Evolutionary conservation across 805 yeast species (phyloP), one percentile per base, ranked within the genome.

Genomic region (Myxozyma sirexii): DNA sequence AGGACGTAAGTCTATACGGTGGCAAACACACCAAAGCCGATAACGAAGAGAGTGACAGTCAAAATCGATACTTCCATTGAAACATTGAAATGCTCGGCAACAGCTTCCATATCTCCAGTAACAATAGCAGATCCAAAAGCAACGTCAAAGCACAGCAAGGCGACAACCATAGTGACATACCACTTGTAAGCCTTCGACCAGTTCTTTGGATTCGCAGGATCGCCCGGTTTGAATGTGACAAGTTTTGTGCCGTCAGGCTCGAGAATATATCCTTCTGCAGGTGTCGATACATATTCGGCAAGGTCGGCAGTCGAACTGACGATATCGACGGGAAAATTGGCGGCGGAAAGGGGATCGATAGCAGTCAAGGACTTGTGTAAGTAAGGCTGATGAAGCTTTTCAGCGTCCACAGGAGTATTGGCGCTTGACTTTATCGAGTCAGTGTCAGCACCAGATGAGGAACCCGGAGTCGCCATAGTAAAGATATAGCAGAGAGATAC

Each of bases 41-140:
- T 72, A 42, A 84, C 82, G 74, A 82, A 83, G 38, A 83, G 72
- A 2, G 85, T 78, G 12, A 84, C 82, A 23, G 82, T 77, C 42
- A 87, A 71, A 13, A 87, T 79, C 43, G 80, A 79, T 15, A 86
- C 80, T 60, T 86, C 91, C 56, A 78, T 75, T 0, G 85, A 80
- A 1, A 84, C 79, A 26, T 75, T 72, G 67, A 84, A 84, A 41
- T 75, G 71, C 2, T 65, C 71, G 70, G 73, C 72, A 31, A 85
- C 77, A 38, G 82, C 80, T 0, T 77, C 79, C 1, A 85, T 76
- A n/a, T 84, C 87, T 64, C 84, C 78, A 1, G 89, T 79, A 79
- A 85, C 87, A 48, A 82, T 77, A 0, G 91, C 86, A 0, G 91
- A 86, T 4, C 87, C 82, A 72, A 86, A 79, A 0, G 91, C 86